Evolutionary conservation across 2,329 filamentous ascomycete genomes (phyloP).

Genomic region (Fusarium dlaminii): DNA sequence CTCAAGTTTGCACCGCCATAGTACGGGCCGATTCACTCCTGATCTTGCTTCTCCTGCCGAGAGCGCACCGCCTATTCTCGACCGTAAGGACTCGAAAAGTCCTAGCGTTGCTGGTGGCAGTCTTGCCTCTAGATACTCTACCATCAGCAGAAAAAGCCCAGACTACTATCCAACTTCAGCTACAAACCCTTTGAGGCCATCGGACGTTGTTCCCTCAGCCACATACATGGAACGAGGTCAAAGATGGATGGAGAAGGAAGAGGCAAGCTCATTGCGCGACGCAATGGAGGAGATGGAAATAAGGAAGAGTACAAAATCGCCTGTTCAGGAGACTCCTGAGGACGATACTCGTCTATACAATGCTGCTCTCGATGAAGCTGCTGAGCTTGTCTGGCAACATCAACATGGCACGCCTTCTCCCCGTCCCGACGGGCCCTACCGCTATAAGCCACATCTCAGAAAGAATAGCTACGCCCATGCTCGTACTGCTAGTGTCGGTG

Average conservation of each 20-base stretch:
- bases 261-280: slow-evolving; percentile 73
- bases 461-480: slow-evolving; percentile 78
- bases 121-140: slow-evolving; percentile 61
- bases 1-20: slow-evolving; percentile 41
- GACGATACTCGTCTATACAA: slow-evolving; percentile 73
- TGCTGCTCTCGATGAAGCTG: slow-evolving; percentile 79
- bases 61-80: slow-evolving; percentile 35
- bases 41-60: slow-evolving; percentile 44
- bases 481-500: slow-evolving; percentile 66
- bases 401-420: slow-evolving; percentile 64
- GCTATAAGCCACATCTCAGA: slow-evolving; percentile 74
- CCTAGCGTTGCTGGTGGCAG: slow-evolving; percentile 57
- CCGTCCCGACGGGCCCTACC: slow-evolving; percentile 71
- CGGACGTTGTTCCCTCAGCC: slow-evolving; percentile 70
- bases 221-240: slow-evolving; percentile 79
- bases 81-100: slow-evolving; percentile 43
- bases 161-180: slow-evolving; percentile 62
- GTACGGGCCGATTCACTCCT: slow-evolving; percentile 46
- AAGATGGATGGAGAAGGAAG: slow-evolving; percentile 84
- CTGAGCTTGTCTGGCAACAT: slow-evolving; percentile 82
- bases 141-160: slow-evolving; percentile 54
- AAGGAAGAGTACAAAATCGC: slow-evolving; percentile 48
- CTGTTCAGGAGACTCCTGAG: slow-evolving; percentile 44
- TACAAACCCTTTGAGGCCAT: slow-evolving; percentile 61
- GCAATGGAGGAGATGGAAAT: slow-evolving; percentile 80